Evolutionary conservation across 2,329 filamentous ascomycete genomes (phyloP), one percentile per base, ranked within the genome.

Genomic region (Aspergillus unguis): DNA sequence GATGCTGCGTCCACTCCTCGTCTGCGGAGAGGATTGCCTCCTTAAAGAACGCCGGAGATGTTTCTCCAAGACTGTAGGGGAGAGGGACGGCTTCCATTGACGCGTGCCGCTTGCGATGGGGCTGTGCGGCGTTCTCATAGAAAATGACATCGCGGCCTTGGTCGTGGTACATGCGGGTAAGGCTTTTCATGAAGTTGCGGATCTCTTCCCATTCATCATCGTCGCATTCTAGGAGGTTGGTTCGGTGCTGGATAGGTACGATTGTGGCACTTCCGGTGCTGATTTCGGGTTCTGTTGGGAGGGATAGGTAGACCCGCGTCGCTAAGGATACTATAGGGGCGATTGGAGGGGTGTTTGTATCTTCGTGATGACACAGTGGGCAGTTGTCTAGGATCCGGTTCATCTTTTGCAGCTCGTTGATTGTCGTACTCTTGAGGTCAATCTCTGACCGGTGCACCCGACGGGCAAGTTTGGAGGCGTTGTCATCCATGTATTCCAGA

Each of bases 191-290:
- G 68, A 99, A 99, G 71, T 99, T 99, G 61, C 94, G 88, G 5
- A 99, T 86, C 72, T 99, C 94, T 68, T 99, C 94, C 95, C 95
- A 99, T 70, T 99, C 94, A 67, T 99, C 94, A 66, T 99, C 92
- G 71, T 97, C 92, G 71, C 94, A 99, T 71, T 96, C 92, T n/a
- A 99, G 77, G 0, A 99, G 83, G 69, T 97, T 99, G 26, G 80
- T 85, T 48, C 86, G 86, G 69, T 99, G 94, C 61, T 91, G 84
- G 25, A 94, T 84, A 5, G 94, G 94, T 3, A 92, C 90, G 56
- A 99, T 94, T 52, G 94, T 86, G 5, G 92, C 89, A 44, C 91
- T 87, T 42, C 90, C 90, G 45, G 88, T 81, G 60, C 83, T 88
- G 40, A 99, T 77, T 66, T 97, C 92, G 0, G 94, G 95, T 61